These are phyloP conservation scores for Pholiota conissans DNA, from an alignment of 768 basidiomycete genomes.

Conservation along the genomic window DNA sequence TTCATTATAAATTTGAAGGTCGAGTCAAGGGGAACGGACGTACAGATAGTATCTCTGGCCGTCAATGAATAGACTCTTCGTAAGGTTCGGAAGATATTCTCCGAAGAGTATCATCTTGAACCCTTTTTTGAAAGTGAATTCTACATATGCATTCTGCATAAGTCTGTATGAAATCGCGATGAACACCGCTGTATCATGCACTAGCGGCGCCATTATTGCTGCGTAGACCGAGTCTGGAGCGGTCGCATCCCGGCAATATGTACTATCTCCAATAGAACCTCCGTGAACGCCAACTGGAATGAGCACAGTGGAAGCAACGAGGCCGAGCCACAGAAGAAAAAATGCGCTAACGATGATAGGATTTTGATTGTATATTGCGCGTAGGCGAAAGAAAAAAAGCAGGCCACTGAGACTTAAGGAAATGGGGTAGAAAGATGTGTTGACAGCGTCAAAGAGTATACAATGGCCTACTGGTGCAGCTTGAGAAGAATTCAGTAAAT, in stretches of 20 bases:
- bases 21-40: too few species aligned
- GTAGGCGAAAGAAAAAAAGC: conserved; percentile 29
- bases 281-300: conserved; percentile 17
- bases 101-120: conserved; percentile 20
- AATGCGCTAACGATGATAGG: conserved; percentile 21
- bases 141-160: conserved; percentile 11
- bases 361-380: conserved; percentile 20
- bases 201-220: conserved; percentile 15
- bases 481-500: not conserved
- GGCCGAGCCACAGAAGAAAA: conserved; percentile 26
- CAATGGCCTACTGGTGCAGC: not conserved
- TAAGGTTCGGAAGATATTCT: conserved; percentile 23
- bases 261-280: conserved; percentile 2
- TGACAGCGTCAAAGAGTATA: not conserved
- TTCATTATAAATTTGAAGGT: too few species aligned
- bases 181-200: conserved; percentile 30
- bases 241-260: conserved; percentile 10
- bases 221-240: not conserved
- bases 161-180: conserved; percentile 31
- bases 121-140: conserved; percentile 6
- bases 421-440: not conserved
- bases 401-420: conserved; percentile 15
- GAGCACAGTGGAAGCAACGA: conserved; percentile 20
- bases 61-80: conserved; percentile 24
- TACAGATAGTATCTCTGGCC: conserved; percentile 30